phyloP scores from a whole-genome alignment of 352 stramenopile species.

The Aphanomyces stellatus region DNA sequence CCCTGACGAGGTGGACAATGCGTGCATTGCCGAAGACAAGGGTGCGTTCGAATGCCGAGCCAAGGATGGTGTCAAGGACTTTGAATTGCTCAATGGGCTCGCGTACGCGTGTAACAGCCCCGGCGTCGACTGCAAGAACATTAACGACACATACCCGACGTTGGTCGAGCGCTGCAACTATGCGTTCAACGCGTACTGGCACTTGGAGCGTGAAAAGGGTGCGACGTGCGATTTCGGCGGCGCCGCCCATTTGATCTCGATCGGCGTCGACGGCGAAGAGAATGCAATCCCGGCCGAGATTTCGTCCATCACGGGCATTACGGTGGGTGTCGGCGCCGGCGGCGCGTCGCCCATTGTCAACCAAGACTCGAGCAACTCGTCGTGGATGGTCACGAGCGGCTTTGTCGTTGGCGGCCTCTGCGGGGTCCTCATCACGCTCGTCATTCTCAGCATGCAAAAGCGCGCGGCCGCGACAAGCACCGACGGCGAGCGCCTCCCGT shows the following conservation, averaged over 20 bases:
- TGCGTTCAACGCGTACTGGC: slow-evolving; percentile 71
- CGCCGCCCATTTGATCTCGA: slow-evolving; percentile 39
- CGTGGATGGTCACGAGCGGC: background rate
- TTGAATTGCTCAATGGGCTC: slow-evolving; percentile 44
- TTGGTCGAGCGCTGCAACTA: slow-evolving; percentile 57
- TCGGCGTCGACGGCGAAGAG: background rate
- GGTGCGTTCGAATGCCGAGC: slow-evolving; percentile 57
- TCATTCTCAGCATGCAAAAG: slow-evolving; percentile 10
- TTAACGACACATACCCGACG: slow-evolving; percentile 37
- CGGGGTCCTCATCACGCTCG: slow-evolving; percentile 5
- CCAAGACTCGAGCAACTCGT: background rate
- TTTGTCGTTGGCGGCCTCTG: slow-evolving; percentile 16
- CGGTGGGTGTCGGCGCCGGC: background rate
- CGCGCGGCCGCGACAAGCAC: background rate
- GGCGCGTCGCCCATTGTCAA: background rate
- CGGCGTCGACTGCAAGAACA: slow-evolving; percentile 41
- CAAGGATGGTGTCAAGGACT: slow-evolving; percentile 53
- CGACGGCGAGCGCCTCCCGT: background rate
- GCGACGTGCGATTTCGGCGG: slow-evolving; percentile 70
- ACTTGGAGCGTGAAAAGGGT: slow-evolving; percentile 44
- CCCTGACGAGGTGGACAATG: slow-evolving; percentile 49
- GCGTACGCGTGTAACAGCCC: slow-evolving; percentile 45
- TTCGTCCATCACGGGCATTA: background rate
- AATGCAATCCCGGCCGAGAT: slow-evolving; percentile 8
- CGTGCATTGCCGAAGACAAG: slow-evolving; percentile 59